Percentiles rank a stretch among this genome's conserved stretches.
phyloP scores from a whole-genome alignment of 148 eudicot species.

The Heliosperma pusillum region DNA sequence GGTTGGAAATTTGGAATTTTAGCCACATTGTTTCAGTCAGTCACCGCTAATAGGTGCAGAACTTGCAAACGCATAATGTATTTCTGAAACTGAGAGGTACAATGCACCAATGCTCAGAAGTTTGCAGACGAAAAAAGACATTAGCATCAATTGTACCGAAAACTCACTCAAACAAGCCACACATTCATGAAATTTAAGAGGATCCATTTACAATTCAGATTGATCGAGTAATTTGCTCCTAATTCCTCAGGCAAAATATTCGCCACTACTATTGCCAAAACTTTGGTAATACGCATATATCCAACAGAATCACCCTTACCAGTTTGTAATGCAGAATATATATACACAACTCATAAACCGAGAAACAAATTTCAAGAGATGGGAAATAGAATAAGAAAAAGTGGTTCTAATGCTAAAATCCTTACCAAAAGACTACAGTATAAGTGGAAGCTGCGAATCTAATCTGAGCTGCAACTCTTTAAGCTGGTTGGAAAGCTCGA shows the following conservation, averaged over 20 bases:
- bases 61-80: too few species aligned
- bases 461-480: slow-evolving; percentile 82
- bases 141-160: neutral
- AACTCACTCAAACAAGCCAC: neutral
- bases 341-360: slow-evolving; percentile 4
- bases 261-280: slow-evolving; percentile 8
- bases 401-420: neutral
- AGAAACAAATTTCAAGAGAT: slow-evolving; percentile 6
- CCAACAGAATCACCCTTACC: slow-evolving; percentile 5
- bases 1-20: too few species aligned
- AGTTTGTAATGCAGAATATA: slow-evolving; percentile 2
- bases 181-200: neutral
- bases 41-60: too few species aligned
- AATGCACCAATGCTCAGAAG: neutral
- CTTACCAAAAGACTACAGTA: slow-evolving; percentile 49
- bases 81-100: too few species aligned
- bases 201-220: neutral
- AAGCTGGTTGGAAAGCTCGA: slow-evolving; percentile 72
- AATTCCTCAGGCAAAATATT: neutral
- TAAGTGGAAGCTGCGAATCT: slow-evolving; percentile 87
- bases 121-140: neutral
- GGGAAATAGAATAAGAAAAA: slow-evolving; percentile 1
- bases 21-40: too few species aligned
- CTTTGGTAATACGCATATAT: neutral
- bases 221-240: neutral